These are phyloP conservation scores for Didymella pomorum DNA, from an alignment of 2,329 filamentous ascomycete genomes.

Conservation along the genomic window DNA sequence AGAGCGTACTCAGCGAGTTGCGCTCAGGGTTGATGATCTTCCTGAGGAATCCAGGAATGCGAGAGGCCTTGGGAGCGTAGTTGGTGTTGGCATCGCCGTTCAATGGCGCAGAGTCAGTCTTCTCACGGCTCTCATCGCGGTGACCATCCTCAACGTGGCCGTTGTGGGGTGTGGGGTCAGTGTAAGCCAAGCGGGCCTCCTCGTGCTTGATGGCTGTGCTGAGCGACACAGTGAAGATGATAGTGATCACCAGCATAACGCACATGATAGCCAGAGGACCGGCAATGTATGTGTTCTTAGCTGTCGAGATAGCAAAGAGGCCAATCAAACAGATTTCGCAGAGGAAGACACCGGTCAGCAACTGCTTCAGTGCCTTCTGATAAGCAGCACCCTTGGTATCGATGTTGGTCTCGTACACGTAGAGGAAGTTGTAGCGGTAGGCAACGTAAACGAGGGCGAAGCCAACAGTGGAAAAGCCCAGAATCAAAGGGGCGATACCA, in stretches of 20 bases:
- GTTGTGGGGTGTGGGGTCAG: slow-evolving; percentile 30
- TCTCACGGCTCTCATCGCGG: slow-evolving; percentile 29
- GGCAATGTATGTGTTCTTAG: slow-evolving; percentile 43
- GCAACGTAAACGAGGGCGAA: slow-evolving; percentile 57
- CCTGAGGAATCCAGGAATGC: slow-evolving; percentile 43
- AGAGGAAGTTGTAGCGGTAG: slow-evolving; percentile 60
- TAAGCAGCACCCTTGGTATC: slow-evolving; percentile 59
- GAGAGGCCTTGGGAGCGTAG: slow-evolving; percentile 34
- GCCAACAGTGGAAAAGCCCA: slow-evolving; percentile 57
- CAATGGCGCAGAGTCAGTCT: slow-evolving; percentile 20
- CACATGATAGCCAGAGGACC: slow-evolving; percentile 56
- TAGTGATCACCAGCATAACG: slow-evolving; percentile 51
- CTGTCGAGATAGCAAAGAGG: slow-evolving; percentile 54
- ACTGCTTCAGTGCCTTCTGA: slow-evolving; percentile 56
- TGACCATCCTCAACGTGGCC: slow-evolving; percentile 36
- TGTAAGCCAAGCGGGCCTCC: slow-evolving; percentile 43
- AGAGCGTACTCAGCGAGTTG: slow-evolving; percentile 41
- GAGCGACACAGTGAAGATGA: slow-evolving; percentile 53
- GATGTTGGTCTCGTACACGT: slow-evolving; percentile 56
- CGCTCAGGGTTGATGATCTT: slow-evolving; percentile 47
- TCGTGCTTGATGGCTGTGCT: slow-evolving; percentile 42
- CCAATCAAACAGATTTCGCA: slow-evolving; percentile 59
- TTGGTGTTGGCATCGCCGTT: slow-evolving; percentile 7
- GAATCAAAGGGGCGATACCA: slow-evolving; percentile 58
- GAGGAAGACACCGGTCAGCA: slow-evolving; percentile 58